Conservation (phyloP, 805 yeast genomes). For the Lipomyces japonicus region DNA sequence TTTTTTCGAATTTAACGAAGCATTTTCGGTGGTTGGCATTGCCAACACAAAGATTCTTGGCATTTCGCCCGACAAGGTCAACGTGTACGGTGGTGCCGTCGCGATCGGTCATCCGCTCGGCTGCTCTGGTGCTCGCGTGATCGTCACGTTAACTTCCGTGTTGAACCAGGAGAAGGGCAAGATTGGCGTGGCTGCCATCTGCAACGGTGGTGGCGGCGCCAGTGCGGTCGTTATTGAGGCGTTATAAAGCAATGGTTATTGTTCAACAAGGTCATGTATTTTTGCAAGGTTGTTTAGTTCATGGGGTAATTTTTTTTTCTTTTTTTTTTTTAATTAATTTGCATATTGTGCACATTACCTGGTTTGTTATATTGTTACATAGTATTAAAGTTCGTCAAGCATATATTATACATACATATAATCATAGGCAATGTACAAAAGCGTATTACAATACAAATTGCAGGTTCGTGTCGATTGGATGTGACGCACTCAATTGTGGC, state of each 20-base stretch:
- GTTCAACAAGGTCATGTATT: too few species aligned
- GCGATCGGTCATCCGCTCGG: constrained; percentile 96
- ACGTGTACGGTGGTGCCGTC: constrained; percentile 95
- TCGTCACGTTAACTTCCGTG: constrained; percentile 79
- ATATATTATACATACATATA: too few species aligned
- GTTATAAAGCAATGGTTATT: constrained; percentile 6
- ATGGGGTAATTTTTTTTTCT: too few species aligned
- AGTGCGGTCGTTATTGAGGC: constrained; percentile 69
- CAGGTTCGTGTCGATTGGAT: constrained; percentile 66
- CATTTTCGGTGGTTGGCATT: constrained; percentile 92
- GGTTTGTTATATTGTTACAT: too few species aligned
- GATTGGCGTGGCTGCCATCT: constrained; percentile 91
- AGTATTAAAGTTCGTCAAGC: too few species aligned
- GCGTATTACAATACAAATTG: constrained; percentile 45
- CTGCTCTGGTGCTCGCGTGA: constrained; percentile 91
- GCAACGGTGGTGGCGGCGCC: constrained; percentile 99
- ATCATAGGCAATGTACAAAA: too few species aligned
- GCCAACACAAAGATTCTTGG: constrained; percentile 72
- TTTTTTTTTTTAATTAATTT: too few species aligned
- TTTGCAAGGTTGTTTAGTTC: too few species aligned
- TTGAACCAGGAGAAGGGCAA: constrained; percentile 81
- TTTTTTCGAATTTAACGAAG: constrained; percentile 94
- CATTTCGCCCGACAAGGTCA: constrained; percentile 54
- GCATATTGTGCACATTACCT: too few species aligned
- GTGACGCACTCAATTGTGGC: constrained; percentile 77